Conservation (phyloP, 208 protist genomes). For the Cochliopodium minus region DNA sequence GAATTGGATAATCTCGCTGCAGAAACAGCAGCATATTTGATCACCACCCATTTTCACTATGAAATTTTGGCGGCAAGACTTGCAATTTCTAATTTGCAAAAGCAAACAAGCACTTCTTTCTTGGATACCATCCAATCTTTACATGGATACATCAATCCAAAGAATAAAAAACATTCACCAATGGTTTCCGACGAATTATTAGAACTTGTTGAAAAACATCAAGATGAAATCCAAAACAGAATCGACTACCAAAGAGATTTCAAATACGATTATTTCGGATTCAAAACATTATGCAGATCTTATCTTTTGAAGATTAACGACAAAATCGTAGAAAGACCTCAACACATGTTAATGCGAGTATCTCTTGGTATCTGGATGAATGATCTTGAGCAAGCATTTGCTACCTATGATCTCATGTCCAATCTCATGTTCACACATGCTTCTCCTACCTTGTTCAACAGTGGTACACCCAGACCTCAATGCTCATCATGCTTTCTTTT, state of each 20-base stretch:
- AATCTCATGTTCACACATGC: conserved; percentile 86
- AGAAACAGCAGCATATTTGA: conserved; percentile 83
- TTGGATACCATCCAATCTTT: conserved; percentile 63
- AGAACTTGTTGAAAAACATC: conserved; percentile 49
- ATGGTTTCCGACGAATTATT: conserved; percentile 77
- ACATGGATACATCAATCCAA: conserved; percentile 61
- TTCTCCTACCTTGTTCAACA: conserved; percentile 94
- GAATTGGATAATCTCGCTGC: conserved; percentile 81
- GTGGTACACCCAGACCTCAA: conserved; percentile 79
- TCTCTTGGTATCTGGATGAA: conserved; percentile 82
- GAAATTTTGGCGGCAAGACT: conserved; percentile 85
- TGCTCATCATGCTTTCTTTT: conserved; percentile 92
- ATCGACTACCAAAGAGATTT: conserved; percentile 84
- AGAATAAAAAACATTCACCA: conserved; percentile 46
- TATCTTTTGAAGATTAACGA: conserved; percentile 85
- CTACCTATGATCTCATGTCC: conserved; percentile 87
- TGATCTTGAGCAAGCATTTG: conserved; percentile 67
- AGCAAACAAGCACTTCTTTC: conserved; percentile 66
- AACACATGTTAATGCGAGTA: conserved; percentile 97
- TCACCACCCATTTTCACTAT: conserved; percentile 90
- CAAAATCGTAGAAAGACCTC: conserved; percentile 82
- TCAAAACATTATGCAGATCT: conserved; percentile 92
- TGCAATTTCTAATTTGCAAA: conserved; percentile 86
- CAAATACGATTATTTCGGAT: conserved; percentile 95
- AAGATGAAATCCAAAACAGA: conserved; percentile 56